Percentiles rank a stretch among this genome's conserved stretches.
Evolutionary conservation across 352 stramenopile genomes (phyloP).

Genomic region (Globisporangium nagaii): DNA sequence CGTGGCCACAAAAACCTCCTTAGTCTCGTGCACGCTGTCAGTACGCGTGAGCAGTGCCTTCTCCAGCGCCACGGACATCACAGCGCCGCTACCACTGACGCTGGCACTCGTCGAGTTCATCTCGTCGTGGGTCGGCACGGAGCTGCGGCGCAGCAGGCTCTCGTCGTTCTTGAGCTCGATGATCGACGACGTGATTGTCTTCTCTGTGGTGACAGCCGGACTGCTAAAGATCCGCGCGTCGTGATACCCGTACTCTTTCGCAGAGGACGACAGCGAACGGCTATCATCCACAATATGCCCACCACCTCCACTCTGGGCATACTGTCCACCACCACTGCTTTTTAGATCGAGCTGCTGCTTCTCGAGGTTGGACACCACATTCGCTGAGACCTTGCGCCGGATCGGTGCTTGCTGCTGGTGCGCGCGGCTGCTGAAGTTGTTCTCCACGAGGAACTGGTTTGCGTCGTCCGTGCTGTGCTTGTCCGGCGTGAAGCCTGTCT

Average conservation of each 20-base stretch:
- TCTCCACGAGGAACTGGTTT: slow-evolving; percentile 61
- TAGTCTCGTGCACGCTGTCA: slow-evolving; percentile 49
- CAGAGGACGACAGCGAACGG: background rate
- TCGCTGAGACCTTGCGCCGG: background rate
- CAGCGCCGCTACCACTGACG: too few relatives aligned
- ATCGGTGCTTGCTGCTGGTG: background rate
- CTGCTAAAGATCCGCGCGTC: background rate
- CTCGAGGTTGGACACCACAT: background rate
- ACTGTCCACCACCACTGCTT: background rate
- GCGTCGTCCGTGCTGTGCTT: slow-evolving; percentile 39
- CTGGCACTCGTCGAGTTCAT: background rate
- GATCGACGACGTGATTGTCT: background rate
- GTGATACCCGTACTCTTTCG: slow-evolving; percentile 3
- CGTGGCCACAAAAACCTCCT: slow-evolving; percentile 47
- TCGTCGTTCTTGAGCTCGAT: slow-evolving; percentile 14
- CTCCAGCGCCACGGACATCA: background rate
- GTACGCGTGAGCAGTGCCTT: slow-evolving; percentile 19
- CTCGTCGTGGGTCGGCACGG: background rate
- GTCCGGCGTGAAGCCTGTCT: slow-evolving; percentile 48
- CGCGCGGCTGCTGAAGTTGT: slow-evolving; percentile 1
- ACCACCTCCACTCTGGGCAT: too few relatives aligned
- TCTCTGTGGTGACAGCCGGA: background rate
- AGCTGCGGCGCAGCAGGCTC: background rate
- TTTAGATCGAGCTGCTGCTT: background rate
- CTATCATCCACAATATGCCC: background rate